phyloP scores from a whole-genome alignment of 495 filamentous ascomycete genomes.

The Acidiella bohemica region DNA sequence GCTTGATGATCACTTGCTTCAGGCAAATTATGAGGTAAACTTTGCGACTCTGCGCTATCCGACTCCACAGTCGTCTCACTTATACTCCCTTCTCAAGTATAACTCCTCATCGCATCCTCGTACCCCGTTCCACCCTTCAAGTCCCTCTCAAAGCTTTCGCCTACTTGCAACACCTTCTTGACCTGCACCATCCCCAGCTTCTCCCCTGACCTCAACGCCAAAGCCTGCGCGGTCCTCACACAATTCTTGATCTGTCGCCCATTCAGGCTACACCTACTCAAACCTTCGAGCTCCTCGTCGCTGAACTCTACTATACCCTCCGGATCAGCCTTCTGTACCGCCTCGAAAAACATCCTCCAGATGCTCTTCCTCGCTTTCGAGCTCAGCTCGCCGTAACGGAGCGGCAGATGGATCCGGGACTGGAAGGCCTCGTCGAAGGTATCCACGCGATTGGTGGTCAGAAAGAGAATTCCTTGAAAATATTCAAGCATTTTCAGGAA shows the following conservation, averaged over 20 bases:
- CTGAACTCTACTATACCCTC: slow-evolving; percentile 46
- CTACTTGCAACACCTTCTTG: slow-evolving; percentile 66
- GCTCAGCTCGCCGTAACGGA: slow-evolving; percentile 68
- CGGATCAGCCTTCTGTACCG: slow-evolving; percentile 51
- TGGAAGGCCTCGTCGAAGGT: slow-evolving; percentile 58
- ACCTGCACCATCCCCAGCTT: slow-evolving; percentile 69
- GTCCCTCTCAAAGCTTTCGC: slow-evolving; percentile 71
- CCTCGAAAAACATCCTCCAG: slow-evolving; percentile 74
- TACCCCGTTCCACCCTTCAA: slow-evolving; percentile 52
- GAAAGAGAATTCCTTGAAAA: slow-evolving; percentile 68
- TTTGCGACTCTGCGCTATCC: too few relatives aligned
- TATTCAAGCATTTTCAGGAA: slow-evolving; percentile 44
- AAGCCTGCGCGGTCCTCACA: slow-evolving; percentile 70
- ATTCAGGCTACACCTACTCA: slow-evolving; percentile 63
- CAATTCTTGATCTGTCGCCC: slow-evolving; percentile 96
- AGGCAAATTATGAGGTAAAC: too few relatives aligned
- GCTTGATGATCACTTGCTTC: too few relatives aligned
- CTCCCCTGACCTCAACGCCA: slow-evolving; percentile 64
- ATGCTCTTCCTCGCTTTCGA: slow-evolving; percentile 64
- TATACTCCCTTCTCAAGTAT: slow-evolving; percentile 18
- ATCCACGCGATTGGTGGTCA: slow-evolving; percentile 70
- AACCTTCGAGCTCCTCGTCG: slow-evolving; percentile 50
- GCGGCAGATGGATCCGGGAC: slow-evolving; percentile 55
- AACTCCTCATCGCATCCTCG: slow-evolving; percentile 45
- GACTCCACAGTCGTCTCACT: too few relatives aligned